Evolutionary conservation across 2,329 filamentous ascomycete species (phyloP).

Genomic region (Waltergamsia citrina): DNA sequence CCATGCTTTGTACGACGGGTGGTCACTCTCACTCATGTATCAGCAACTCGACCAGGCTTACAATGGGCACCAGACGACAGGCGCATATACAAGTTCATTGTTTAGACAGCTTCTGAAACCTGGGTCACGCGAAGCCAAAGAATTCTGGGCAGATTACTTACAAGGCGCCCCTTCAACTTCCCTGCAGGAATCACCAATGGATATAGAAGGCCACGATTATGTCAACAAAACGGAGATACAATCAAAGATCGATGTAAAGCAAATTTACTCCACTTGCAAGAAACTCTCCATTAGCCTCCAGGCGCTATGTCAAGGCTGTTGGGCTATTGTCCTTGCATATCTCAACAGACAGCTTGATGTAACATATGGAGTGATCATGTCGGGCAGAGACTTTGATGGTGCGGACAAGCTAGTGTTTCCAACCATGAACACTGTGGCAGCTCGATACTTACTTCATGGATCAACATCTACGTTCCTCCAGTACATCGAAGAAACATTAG

Average conservation of each 20-base stretch:
- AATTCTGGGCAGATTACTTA: constrained; percentile 67
- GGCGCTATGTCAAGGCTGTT: constrained; percentile 65
- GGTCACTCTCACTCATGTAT: constrained; percentile 69
- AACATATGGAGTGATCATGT: constrained; percentile 73
- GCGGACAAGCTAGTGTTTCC: constrained; percentile 68
- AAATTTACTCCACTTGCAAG: constrained; percentile 50
- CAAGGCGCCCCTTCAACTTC: constrained; percentile 25
- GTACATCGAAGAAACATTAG: constrained; percentile 64
- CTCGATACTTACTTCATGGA: constrained; percentile 66
- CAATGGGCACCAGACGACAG: constrained; percentile 14
- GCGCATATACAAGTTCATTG: neutral
- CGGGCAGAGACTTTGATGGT: constrained; percentile 69
- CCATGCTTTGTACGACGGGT: constrained; percentile 85
- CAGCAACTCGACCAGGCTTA: constrained; percentile 62
- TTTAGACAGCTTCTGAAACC: neutral
- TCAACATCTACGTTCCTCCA: constrained; percentile 52
- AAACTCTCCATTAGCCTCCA: constrained; percentile 62
- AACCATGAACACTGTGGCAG: constrained; percentile 81
- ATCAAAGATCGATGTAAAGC: constrained; percentile 2
- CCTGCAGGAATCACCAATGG: neutral
- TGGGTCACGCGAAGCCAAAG: constrained; percentile 8
- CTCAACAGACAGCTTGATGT: constrained; percentile 60
- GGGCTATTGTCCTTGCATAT: constrained; percentile 61
- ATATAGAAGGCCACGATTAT: no score
- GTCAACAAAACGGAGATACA: constrained; percentile 8